Conservation (phyloP, 1,284 basidiomycete species). For the Ceraceosorus guamensis region DNA sequence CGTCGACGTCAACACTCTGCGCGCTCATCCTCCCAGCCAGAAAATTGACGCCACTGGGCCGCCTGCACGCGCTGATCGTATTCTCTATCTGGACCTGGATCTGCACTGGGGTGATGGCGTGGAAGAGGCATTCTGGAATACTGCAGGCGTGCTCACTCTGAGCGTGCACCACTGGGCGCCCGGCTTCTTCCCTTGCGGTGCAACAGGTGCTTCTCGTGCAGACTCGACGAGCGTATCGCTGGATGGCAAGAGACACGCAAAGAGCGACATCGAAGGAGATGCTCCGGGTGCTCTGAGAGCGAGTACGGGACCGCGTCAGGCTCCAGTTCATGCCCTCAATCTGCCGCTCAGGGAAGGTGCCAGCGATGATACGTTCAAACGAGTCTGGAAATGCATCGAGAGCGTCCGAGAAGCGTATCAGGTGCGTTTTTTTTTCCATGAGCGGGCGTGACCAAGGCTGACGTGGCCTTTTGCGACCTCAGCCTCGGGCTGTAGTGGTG, state of each 20-base stretch:
- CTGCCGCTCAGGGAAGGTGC: conserved; percentile 20
- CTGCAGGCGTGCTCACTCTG: conserved; percentile 57
- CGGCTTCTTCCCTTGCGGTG: conserved; percentile 67
- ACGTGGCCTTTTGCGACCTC: no score
- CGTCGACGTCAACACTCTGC: conserved; percentile 24
- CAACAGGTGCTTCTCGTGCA: background rate
- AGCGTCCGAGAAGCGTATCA: conserved; percentile 59
- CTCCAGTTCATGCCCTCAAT: conserved; percentile 12
- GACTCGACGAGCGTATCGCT: conserved; percentile 1
- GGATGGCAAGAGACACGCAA: background rate
- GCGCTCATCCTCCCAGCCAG: no score
- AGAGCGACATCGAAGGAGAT: no score
- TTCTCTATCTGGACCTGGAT: conserved; percentile 77
- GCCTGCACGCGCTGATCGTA: conserved; percentile 9
- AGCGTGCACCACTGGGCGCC: conserved; percentile 74
- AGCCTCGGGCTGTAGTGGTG: conserved; percentile 69
- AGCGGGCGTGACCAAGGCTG: no score
- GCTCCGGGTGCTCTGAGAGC: background rate
- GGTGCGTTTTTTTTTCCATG: background rate
- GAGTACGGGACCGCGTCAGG: background rate
- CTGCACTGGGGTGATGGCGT: conserved; percentile 86
- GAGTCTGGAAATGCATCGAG: conserved; percentile 49
- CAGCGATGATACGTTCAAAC: conserved; percentile 11
- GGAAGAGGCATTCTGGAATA: conserved; percentile 43
- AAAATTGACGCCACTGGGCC: background rate